These are phyloP conservation scores for Haplographium delicatum DNA, from an alignment of 495 filamentous ascomycete genomes.

Conservation along the genomic window DNA sequence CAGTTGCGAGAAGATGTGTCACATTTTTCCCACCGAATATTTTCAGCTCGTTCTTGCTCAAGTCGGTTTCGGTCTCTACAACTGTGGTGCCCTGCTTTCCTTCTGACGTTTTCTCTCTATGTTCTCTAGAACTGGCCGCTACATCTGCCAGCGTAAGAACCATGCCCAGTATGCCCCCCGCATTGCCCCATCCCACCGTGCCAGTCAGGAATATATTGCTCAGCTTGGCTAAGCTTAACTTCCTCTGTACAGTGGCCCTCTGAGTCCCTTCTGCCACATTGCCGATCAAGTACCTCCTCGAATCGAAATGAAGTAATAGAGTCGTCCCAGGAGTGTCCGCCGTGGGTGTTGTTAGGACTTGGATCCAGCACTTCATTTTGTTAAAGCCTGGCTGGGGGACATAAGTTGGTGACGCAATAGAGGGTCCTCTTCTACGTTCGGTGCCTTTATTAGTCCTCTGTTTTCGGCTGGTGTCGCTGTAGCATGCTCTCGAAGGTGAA, in stretches of 20 bases:
- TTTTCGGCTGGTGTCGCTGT: too few species aligned
- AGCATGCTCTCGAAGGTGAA: too few species aligned
- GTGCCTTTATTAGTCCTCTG: too few species aligned
- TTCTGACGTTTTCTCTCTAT: conserved; percentile 26
- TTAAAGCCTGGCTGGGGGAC: neutral
- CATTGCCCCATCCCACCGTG: conserved; percentile 62
- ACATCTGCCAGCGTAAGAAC: conserved; percentile 76
- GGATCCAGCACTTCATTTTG: conserved; percentile 63
- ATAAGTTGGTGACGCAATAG: too few species aligned
- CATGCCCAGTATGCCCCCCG: conserved; percentile 78
- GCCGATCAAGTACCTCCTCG: conserved; percentile 83
- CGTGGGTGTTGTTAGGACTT: conserved; percentile 79
- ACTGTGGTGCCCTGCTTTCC: conserved; percentile 17
- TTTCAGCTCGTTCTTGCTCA: conserved; percentile 45
- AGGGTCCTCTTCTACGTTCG: too few species aligned
- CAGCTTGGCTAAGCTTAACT: conserved; percentile 52
- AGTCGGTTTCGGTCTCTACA: too few species aligned
- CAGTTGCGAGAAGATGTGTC: conserved; percentile 70
- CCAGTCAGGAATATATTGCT: conserved; percentile 79
- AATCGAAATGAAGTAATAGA: conserved; percentile 69
- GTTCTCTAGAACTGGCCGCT: conserved; percentile 28
- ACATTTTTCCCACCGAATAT: conserved; percentile 77
- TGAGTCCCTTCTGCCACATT: conserved; percentile 80
- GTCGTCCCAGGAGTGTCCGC: conserved; percentile 81
- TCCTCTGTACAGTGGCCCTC: conserved; percentile 64